Percentiles rank a stretch among this genome's conserved stretches.
Evolutionary conservation across 2,329 filamentous ascomycete species (phyloP).

Genomic region (Ciborinia camelliae): DNA sequence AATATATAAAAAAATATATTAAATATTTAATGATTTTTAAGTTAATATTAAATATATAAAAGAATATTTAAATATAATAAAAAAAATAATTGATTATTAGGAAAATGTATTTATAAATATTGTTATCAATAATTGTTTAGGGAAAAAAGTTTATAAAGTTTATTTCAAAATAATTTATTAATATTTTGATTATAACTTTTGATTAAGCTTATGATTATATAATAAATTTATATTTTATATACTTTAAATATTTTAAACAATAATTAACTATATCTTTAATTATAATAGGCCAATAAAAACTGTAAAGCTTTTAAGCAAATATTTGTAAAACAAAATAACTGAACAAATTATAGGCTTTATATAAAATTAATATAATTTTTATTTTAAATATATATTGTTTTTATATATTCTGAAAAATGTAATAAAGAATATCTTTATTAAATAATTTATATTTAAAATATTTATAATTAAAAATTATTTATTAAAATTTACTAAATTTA

Average conservation of each 20-base stretch:
- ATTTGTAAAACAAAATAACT: background rate
- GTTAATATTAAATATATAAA: background rate
- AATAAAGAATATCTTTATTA: background rate
- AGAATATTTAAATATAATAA: background rate
- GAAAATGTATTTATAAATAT: background rate
- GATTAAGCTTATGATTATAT: background rate
- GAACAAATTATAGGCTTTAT: background rate
- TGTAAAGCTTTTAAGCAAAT: background rate
- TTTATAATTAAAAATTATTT: background rate
- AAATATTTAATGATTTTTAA: background rate
- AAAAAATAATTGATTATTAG: background rate
- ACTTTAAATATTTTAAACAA: background rate
- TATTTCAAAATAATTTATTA: background rate
- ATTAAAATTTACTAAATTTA: background rate
- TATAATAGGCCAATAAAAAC: background rate
- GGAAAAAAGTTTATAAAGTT: background rate
- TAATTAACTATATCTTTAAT: background rate
- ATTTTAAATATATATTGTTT: background rate
- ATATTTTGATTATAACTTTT: background rate
- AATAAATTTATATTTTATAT: background rate
- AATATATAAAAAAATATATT: background rate
- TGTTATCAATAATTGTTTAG: background rate
- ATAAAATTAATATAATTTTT: background rate
- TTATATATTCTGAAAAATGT: background rate
- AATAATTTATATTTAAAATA: background rate